Percentiles rank a stretch among this genome's conserved stretches.
Conservation (phyloP, 2,329 filamentous ascomycete genomes). For the Trichoderma sp. region DNA sequence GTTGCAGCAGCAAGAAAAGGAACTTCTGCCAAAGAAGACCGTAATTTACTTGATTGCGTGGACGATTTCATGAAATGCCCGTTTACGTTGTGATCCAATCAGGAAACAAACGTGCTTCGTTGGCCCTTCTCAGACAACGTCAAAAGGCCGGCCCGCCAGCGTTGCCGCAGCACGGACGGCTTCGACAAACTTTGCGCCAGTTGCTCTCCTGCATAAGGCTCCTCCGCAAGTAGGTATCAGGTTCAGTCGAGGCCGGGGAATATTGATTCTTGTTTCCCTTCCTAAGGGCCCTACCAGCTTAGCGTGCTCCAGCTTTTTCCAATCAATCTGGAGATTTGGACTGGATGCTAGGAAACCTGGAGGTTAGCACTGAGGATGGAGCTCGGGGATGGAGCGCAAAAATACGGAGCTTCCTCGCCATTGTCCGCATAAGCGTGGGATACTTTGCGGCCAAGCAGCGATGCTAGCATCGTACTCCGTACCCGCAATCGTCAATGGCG, state of each 20-base stretch:
- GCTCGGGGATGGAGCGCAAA: background rate
- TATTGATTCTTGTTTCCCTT: background rate
- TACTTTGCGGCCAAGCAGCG: background rate
- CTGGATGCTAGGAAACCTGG: background rate
- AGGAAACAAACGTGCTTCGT: background rate
- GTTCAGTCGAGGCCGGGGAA: conserved; percentile 7
- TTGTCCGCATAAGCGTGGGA: background rate
- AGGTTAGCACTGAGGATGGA: conserved; percentile 4
- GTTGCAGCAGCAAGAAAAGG: background rate
- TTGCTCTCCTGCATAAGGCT: conserved; percentile 4
- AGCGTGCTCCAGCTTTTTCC: conserved; percentile 11
- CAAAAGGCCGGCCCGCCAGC: background rate
- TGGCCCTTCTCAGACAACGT: background rate
- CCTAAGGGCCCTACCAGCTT: background rate
- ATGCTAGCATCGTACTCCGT: background rate
- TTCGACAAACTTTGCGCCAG: conserved; percentile 10
- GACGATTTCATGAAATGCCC: background rate
- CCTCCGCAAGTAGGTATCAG: background rate
- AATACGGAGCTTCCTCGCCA: background rate
- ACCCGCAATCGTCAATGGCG: background rate
- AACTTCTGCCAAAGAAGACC: background rate
- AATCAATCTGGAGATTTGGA: background rate
- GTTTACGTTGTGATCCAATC: background rate
- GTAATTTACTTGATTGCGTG: background rate
- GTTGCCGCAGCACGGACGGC: background rate